Conservation (phyloP, 2,329 filamentous ascomycete genomes). For the Pseudogymnoascus sp. region DNA sequence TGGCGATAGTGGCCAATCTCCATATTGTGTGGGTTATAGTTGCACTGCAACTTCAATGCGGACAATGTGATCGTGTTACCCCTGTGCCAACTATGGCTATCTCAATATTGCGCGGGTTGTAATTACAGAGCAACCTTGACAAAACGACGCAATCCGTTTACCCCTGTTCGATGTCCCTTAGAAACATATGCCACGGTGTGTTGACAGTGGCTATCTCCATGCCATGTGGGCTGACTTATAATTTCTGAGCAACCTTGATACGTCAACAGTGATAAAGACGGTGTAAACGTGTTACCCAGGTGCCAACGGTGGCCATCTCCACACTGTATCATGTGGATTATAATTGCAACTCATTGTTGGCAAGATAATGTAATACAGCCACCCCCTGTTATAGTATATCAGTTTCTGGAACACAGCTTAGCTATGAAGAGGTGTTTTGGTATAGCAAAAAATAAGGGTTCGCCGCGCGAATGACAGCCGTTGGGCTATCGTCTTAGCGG, state of each 20-base stretch:
- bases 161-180: background rate
- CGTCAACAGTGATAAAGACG: background rate
- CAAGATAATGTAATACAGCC: background rate
- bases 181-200: background rate
- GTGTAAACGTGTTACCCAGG: background rate
- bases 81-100: background rate
- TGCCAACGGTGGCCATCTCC: background rate
- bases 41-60: background rate
- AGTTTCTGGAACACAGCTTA: background rate
- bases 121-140: background rate
- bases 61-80: background rate
- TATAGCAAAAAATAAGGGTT: background rate
- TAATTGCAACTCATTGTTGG: background rate
- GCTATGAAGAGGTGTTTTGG: background rate
- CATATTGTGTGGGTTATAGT: conserved; percentile 6
- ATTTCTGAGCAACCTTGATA: background rate
- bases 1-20: background rate
- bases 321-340: background rate
- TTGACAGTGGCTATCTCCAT: background rate
- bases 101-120: background rate
- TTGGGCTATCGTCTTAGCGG: background rate
- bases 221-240: background rate
- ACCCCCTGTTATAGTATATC: background rate
- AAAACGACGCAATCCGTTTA: background rate
- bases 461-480: background rate